Evolutionary conservation across 768 basidiomycete species (phyloP).

Genomic region (Pisolithus microcarpus): DNA sequence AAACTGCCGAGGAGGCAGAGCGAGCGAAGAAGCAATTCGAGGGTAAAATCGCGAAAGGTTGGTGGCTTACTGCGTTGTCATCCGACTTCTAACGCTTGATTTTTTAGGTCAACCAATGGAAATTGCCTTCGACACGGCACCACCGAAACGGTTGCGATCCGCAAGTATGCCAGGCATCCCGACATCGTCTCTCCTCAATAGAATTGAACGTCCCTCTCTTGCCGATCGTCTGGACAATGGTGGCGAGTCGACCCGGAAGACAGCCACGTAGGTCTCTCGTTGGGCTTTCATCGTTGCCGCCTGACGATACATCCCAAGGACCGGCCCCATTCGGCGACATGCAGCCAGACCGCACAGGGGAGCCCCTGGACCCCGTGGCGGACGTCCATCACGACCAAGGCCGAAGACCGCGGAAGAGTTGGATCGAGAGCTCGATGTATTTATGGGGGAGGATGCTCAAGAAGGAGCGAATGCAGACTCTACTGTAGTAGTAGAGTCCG

Average conservation of each 20-base stretch:
- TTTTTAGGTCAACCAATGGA: slow-evolving; percentile 73
- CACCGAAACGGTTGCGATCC: slow-evolving; percentile 41
- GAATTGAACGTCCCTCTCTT: slow-evolving; percentile 70
- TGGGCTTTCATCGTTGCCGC: neutral
- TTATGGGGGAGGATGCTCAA: slow-evolving; percentile 57
- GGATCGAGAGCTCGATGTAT: slow-evolving; percentile 83
- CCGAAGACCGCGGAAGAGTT: slow-evolving; percentile 75
- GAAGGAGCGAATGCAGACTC: slow-evolving; percentile 15
- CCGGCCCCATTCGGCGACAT: slow-evolving; percentile 41
- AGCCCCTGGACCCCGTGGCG: slow-evolving; percentile 20
- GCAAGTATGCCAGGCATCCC: slow-evolving; percentile 35
- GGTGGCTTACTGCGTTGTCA: neutral
- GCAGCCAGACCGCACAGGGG: slow-evolving; percentile 19
- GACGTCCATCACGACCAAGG: slow-evolving; percentile 36
- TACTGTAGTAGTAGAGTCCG: slow-evolving; percentile 7
- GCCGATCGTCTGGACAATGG: slow-evolving; percentile 52
- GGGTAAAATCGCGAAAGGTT: slow-evolving; percentile 86
- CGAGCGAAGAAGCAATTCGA: slow-evolving; percentile 79
- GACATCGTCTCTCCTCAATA: slow-evolving; percentile 59
- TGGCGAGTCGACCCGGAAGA: slow-evolving; percentile 20
- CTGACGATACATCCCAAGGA: neutral
- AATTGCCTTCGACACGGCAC: slow-evolving; percentile 51
- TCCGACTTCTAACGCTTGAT: neutral
- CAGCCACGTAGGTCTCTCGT: slow-evolving; percentile 11
- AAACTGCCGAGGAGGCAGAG: slow-evolving; percentile 71